Conservation (phyloP, 2,329 filamentous ascomycete species). For the Ophiostoma montium region DNA sequence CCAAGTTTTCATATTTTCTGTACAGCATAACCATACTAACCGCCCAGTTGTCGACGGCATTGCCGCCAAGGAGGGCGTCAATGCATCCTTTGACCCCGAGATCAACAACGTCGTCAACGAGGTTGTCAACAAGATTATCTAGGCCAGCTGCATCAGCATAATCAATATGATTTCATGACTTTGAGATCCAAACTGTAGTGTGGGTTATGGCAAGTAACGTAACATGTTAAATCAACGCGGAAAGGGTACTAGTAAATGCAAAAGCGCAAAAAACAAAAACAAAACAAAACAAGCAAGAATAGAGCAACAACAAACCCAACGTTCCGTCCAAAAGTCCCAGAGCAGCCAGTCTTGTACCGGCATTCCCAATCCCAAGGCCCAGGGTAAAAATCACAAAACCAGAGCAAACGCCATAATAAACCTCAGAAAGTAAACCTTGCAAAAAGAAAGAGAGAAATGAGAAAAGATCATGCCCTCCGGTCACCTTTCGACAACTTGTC, state of each 20-base stretch:
- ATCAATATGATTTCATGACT: background rate
- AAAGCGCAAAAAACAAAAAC: background rate
- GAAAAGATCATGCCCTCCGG: no score
- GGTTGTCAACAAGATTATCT: constrained; percentile 20
- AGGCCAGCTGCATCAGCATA: background rate
- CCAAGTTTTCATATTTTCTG: background rate
- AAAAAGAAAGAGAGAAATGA: background rate
- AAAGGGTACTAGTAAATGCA: no score
- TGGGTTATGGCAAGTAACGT: no score
- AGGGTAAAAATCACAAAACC: background rate
- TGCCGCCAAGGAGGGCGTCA: constrained; percentile 21
- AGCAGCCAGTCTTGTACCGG: background rate
- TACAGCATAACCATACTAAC: background rate
- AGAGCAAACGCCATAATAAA: background rate
- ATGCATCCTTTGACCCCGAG: constrained; percentile 19
- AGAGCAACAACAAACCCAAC: background rate
- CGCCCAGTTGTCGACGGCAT: background rate
- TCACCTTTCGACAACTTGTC: no score
- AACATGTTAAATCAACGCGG: background rate
- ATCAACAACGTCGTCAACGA: constrained; percentile 23
- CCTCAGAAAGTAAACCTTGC: background rate
- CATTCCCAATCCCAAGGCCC: background rate
- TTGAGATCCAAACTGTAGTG: background rate
- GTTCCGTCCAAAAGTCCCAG: background rate
- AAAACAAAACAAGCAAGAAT: background rate